Evolutionary conservation across 2,329 filamentous ascomycete genomes (phyloP).

Genomic region (Talaromyces sp.): DNA sequence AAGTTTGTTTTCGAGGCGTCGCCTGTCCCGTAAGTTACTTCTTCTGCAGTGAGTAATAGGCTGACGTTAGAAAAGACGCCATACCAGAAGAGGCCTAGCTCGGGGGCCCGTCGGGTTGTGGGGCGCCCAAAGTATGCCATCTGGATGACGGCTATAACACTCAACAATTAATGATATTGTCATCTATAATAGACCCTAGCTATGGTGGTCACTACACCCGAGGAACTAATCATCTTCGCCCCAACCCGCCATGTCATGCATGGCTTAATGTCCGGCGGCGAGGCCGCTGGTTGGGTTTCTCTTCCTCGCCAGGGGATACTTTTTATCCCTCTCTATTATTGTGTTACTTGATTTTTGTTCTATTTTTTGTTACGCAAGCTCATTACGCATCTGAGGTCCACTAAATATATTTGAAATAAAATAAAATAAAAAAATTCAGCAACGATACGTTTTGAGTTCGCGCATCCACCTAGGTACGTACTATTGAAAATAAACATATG

Average conservation of each 20-base stretch:
- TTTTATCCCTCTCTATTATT: not conserved
- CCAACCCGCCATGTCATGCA: not conserved
- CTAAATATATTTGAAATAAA: not conserved
- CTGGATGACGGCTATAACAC: not conserved
- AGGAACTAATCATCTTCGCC: not conserved
- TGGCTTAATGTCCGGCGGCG: not conserved
- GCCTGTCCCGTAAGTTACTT: too few species aligned
- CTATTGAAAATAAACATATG: not conserved
- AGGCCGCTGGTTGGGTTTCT: not conserved
- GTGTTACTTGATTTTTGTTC: not conserved
- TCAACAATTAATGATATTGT: not conserved
- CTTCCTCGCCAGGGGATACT: not conserved
- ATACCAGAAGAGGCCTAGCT: not conserved
- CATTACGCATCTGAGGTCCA: not conserved
- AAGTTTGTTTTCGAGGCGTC: not conserved
- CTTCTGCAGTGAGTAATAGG: not conserved
- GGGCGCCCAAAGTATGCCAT: not conserved
- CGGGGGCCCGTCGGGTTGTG: not conserved
- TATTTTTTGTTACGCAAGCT: not conserved
- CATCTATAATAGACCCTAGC: not conserved
- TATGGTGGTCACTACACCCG: not conserved
- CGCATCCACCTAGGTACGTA: not conserved
- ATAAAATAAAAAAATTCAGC: not conserved
- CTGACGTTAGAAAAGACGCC: not conserved
- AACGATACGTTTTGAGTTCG: not conserved